Percentiles rank a stretch among this genome's conserved stretches.
These are phyloP conservation scores for Prosopis cineraria DNA, from an alignment of 306 rosid genomes.

Conservation along the genomic window DNA sequence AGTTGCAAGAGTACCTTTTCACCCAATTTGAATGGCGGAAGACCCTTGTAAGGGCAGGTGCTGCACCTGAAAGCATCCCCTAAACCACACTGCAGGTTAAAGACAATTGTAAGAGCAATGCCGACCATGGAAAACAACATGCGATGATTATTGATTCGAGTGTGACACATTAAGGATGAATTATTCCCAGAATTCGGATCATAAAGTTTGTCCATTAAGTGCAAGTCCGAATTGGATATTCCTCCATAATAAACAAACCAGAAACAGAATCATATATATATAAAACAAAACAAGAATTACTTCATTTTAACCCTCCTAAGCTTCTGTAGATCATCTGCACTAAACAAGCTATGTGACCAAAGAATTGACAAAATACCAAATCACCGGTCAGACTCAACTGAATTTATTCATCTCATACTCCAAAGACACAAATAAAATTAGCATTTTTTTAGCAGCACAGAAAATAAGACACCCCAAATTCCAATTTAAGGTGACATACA, in stretches of 20 bases:
- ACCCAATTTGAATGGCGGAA: constrained; percentile 86
- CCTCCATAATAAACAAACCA: neutral
- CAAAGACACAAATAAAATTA: neutral
- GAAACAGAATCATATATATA: neutral
- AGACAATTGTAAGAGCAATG: constrained; percentile 43
- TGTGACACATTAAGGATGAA: neutral
- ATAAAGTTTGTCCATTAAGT: constrained; percentile 4
- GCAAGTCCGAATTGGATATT: neutral
- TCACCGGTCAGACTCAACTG: neutral
- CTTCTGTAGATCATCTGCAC: constrained; percentile 11
- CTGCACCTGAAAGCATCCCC: constrained; percentile 97
- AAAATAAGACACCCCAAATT: neutral
- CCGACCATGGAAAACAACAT: neutral
- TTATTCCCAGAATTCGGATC: neutral
- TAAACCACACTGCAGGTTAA: constrained; percentile 81
- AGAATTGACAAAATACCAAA: neutral
- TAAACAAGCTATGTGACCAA: constrained; percentile 3
- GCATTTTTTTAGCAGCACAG: neutral
- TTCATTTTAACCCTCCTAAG: neutral
- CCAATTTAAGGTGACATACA: neutral
- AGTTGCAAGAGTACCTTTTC: constrained; percentile 65
- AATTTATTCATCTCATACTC: neutral
- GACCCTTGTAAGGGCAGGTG: constrained; percentile 96
- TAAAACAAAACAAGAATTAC: too few species aligned
- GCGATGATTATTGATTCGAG: neutral